A percentile compares a stretch with the other conserved stretches of the same genome.
These are phyloP conservation scores for Dicorynia guianensis DNA, from an alignment of 306 rosid species.

Conservation along the genomic window DNA sequence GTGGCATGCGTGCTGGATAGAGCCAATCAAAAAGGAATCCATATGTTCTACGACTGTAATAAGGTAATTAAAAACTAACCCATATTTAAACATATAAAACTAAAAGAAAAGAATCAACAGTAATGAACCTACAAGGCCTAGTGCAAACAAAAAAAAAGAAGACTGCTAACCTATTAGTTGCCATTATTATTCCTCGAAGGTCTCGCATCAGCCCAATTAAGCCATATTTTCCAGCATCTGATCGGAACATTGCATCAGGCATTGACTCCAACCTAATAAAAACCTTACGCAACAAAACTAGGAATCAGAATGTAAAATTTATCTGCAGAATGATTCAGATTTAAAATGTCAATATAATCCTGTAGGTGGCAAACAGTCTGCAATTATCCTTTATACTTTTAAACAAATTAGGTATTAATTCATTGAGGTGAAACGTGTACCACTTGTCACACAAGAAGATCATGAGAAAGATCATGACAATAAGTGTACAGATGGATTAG, in stretches of 20 bases:
- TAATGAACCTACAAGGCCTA: constrained; percentile 1
- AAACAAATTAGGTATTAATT: not conserved
- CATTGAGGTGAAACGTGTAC: constrained; percentile 4
- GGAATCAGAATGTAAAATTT: constrained; percentile 32
- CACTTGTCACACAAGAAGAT: constrained; percentile 14
- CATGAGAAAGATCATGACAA: not conserved
- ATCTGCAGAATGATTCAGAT: not conserved
- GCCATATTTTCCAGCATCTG: constrained; percentile 52
- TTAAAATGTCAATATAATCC: constrained; percentile 1
- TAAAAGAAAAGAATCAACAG: not conserved
- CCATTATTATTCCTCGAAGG: constrained; percentile 59
- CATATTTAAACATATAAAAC: constrained; percentile 9
- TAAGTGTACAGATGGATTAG: constrained; percentile 3
- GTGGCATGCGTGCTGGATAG: constrained; percentile 81
- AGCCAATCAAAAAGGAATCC: constrained; percentile 96
- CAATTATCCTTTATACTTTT: constrained; percentile 11
- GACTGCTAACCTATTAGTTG: constrained; percentile 52
- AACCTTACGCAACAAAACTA: constrained; percentile 39
- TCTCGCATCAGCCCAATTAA: constrained; percentile 58
- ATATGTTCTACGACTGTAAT: constrained; percentile 77
- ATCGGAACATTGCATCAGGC: constrained; percentile 47
- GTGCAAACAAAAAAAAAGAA: constrained; percentile 10
- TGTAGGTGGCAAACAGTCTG: not conserved
- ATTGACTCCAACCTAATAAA: constrained; percentile 47
- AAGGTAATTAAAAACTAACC: constrained; percentile 25